Evolutionary conservation across 2,329 filamentous ascomycete species (phyloP).

Genomic region (Phialophora tarda): DNA sequence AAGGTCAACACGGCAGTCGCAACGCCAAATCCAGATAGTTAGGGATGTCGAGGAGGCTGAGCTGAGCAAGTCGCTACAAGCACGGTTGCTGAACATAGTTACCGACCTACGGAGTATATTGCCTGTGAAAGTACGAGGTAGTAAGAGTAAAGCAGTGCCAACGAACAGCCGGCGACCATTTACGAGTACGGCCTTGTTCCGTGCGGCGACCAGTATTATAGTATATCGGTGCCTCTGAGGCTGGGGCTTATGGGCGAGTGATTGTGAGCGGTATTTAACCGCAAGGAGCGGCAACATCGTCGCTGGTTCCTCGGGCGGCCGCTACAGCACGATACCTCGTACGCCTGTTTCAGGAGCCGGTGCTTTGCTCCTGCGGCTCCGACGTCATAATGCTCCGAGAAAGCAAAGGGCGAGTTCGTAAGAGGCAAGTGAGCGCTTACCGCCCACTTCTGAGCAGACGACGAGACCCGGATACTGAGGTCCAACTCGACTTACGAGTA

Average conservation of each 20-base stretch:
- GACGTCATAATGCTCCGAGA: not conserved
- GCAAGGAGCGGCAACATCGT: not conserved
- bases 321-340: not conserved
- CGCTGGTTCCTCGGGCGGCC: not conserved
- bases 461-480: not conserved
- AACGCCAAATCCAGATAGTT: too few species aligned
- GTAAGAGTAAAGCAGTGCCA: too few species aligned
- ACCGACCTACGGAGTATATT: too few species aligned
- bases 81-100: too few species aligned
- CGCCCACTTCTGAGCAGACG: not conserved
- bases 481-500: not conserved
- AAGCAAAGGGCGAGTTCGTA: not conserved
- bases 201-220: not conserved
- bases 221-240: not conserved
- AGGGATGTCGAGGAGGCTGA: too few species aligned
- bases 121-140: too few species aligned
- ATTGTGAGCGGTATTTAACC: not conserved
- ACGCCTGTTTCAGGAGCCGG: not conserved
- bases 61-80: too few species aligned
- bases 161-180: too few species aligned
- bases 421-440: not conserved
- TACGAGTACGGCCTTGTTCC: not conserved
- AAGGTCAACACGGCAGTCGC: too few species aligned
- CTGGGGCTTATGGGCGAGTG: constrained; percentile 5
- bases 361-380: not conserved